Evolutionary conservation across 176 grass and related monocot genomes (phyloP).

Genomic region (Oryza brachyantha): DNA sequence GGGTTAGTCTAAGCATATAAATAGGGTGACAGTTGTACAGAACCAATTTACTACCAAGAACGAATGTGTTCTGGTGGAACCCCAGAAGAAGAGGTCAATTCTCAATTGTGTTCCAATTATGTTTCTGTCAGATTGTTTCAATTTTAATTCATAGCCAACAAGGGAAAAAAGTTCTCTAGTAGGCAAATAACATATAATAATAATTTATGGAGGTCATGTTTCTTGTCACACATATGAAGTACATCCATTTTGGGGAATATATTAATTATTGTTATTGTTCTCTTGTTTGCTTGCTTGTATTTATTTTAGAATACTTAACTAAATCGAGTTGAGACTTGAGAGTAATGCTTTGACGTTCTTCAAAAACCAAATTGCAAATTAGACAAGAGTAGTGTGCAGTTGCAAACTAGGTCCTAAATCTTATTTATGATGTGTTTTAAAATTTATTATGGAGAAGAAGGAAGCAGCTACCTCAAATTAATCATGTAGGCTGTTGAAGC

Average conservation of each 20-base stretch:
- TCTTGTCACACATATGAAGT: neutral
- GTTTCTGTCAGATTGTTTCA: neutral
- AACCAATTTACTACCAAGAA: neutral
- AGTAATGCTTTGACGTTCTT: neutral
- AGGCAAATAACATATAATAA: neutral
- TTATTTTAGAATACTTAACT: neutral
- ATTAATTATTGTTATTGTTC: neutral
- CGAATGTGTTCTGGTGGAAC: neutral
- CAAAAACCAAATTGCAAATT: neutral
- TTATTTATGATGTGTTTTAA: neutral
- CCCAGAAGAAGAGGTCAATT: neutral
- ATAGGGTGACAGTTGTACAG: neutral
- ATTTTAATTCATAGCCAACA: slow-evolving; percentile 9
- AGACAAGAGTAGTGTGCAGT: neutral
- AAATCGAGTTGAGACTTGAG: neutral
- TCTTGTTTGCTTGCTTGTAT: slow-evolving; percentile 6
- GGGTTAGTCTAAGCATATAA: slow-evolving; percentile 1
- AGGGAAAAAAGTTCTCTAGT: neutral
- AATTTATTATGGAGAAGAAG: neutral
- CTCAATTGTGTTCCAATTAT: neutral
- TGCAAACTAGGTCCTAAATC: neutral
- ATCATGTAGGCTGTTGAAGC: slow-evolving; percentile 4
- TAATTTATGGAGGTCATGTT: neutral
- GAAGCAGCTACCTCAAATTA: neutral
- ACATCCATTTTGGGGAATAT: neutral